These are phyloP conservation scores for Magnusiomyces magnusii DNA, from an alignment of 1,139 yeast genomes.

Conservation along the genomic window DNA sequence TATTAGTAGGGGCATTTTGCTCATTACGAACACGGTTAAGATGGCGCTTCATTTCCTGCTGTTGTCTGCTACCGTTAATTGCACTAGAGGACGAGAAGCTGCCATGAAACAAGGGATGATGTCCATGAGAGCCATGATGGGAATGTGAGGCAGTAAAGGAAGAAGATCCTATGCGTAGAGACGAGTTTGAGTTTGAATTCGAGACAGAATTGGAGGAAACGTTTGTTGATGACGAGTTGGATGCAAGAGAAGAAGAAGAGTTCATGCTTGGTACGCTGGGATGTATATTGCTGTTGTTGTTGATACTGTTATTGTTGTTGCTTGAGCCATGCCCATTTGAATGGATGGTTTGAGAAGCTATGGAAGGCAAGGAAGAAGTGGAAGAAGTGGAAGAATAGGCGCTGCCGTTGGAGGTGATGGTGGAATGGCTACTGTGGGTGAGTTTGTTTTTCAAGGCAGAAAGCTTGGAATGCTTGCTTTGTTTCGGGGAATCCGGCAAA, in stretches of 20 bases:
- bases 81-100: slow-evolving; percentile 7
- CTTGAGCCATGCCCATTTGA: neutral
- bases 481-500: slow-evolving; percentile 26
- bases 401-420: neutral
- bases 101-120: slow-evolving; percentile 1
- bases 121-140: slow-evolving; percentile 4
- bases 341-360: neutral
- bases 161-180: slow-evolving; percentile 10
- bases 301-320: neutral
- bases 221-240: slow-evolving; percentile 1
- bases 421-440: neutral
- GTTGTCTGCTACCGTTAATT: slow-evolving; percentile 16
- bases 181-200: slow-evolving; percentile 2
- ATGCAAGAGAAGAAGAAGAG: neutral
- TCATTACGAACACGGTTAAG: slow-evolving; percentile 14
- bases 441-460: neutral
- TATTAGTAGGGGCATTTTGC: neutral
- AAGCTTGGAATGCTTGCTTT: slow-evolving; percentile 1
- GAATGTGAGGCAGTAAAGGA: slow-evolving; percentile 2
- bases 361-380: slow-evolving; percentile 1
- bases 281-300: neutral
- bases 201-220: neutral
- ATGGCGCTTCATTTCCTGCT: slow-evolving; percentile 15
- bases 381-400: neutral
- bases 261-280: neutral